Conservation (phyloP, 2,329 filamentous ascomycete genomes). For the Alternaria brassicae region DNA sequence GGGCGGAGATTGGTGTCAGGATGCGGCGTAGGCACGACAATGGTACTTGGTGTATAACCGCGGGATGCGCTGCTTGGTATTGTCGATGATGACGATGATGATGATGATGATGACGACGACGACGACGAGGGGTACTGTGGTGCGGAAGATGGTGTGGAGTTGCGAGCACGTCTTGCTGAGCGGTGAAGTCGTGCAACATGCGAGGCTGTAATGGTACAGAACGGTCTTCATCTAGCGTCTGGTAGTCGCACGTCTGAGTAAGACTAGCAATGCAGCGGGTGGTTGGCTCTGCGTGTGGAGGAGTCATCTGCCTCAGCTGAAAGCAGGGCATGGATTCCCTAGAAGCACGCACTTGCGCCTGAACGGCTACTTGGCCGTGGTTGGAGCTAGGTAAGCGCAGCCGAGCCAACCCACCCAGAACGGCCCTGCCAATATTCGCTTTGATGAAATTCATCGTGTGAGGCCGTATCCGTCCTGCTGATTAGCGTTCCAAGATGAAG, state of each 20-base stretch:
- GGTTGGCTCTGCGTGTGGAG: constrained; percentile 13
- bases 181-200: constrained; percentile 22
- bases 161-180: constrained; percentile 8
- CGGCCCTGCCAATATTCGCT: constrained; percentile 16
- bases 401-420: constrained; percentile 7
- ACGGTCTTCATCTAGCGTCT: constrained; percentile 1
- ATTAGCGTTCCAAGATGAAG: constrained; percentile 3
- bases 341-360: constrained; percentile 3
- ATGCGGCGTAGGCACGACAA: constrained; percentile 10
- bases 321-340: constrained; percentile 7
- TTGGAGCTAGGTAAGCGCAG: constrained; percentile 9
- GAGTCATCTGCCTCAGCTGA: constrained; percentile 15
- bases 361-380: constrained; percentile 3
- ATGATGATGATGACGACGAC: too few species aligned
- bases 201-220: not conserved
- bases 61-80: constrained; percentile 17
- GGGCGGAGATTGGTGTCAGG: not conserved
- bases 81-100: not conserved
- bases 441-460: constrained; percentile 18
- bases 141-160: constrained; percentile 1
- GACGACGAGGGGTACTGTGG: constrained; percentile 13
- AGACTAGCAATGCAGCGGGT: constrained; percentile 6
- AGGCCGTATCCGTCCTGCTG: constrained; percentile 4
- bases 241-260: constrained; percentile 1
- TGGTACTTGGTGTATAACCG: constrained; percentile 13